Evolutionary conservation across 2,329 filamentous ascomycete genomes (phyloP).

Genomic region (Fulvia fulva): DNA sequence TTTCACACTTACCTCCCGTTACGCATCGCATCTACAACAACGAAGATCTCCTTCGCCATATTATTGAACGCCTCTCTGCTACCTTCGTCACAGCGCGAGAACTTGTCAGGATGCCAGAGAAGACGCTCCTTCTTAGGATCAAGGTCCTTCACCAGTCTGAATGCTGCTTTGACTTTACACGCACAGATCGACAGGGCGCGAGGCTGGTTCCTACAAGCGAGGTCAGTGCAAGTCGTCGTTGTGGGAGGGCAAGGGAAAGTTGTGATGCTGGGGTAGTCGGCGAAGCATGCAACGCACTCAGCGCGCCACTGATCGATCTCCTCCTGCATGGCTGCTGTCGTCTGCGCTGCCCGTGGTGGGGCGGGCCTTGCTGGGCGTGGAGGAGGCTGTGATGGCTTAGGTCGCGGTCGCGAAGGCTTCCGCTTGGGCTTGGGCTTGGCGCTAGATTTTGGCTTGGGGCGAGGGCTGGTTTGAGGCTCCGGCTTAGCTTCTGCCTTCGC

Average conservation of each 20-base stretch:
- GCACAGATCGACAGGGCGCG: background rate
- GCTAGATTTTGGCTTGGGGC: no score
- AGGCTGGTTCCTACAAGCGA: background rate
- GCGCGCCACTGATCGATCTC: background rate
- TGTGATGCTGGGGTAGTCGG: background rate
- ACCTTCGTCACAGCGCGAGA: slow-evolving; percentile 5
- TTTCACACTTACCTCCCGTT: background rate
- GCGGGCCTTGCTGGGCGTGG: no score
- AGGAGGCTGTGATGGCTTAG: no score
- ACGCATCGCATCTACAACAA: slow-evolving; percentile 10
- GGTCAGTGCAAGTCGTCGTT: background rate
- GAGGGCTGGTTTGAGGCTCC: no score
- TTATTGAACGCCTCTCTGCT: slow-evolving; percentile 5
- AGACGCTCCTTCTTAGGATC: background rate
- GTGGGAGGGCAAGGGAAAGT: background rate
- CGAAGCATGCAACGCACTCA: background rate
- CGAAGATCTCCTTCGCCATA: slow-evolving; percentile 15
- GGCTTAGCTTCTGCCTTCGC: no score
- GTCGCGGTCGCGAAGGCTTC: no score
- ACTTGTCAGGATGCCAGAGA: slow-evolving; percentile 10
- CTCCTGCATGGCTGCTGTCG: background rate
- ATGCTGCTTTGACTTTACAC: slow-evolving; percentile 1
- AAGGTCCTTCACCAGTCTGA: background rate
- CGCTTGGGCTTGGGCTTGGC: no score
- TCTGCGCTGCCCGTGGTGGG: no score